Evolutionary conservation across 768 basidiomycete species (phyloP).

Genomic region (Lactarius tabidus): DNA sequence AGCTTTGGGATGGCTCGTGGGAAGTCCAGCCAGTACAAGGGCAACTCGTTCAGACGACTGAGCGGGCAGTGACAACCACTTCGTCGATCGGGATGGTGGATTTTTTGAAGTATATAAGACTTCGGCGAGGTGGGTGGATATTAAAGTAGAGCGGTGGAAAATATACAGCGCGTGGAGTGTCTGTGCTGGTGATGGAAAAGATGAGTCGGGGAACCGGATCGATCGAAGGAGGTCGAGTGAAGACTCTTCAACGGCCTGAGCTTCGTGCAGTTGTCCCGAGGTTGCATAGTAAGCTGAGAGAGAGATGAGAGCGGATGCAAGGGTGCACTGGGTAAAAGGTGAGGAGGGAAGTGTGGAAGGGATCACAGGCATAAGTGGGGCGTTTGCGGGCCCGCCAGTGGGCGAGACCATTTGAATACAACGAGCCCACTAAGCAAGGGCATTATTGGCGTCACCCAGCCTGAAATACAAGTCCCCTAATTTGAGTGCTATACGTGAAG

Average conservation of each 20-base stretch:
- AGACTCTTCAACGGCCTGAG: conserved; percentile 52
- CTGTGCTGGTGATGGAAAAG: conserved; percentile 50
- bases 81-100: conserved; percentile 45
- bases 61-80: conserved; percentile 57
- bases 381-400: conserved; percentile 31
- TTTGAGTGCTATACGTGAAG: conserved; percentile 57
- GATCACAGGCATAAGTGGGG: conserved; percentile 28
- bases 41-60: conserved; percentile 66
- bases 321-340: conserved; percentile 58
- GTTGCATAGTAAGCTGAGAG: conserved; percentile 67
- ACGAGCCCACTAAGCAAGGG: conserved; percentile 65
- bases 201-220: conserved; percentile 44
- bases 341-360: conserved; percentile 46
- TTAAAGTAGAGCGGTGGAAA: conserved; percentile 68
- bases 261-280: conserved; percentile 50
- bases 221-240: conserved; percentile 53
- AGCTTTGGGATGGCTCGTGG: conserved; percentile 35
- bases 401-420: conserved; percentile 43
- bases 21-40: conserved; percentile 45
- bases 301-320: conserved; percentile 61
- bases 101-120: conserved; percentile 52
- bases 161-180: conserved; percentile 61
- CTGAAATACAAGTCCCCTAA: conserved; percentile 62
- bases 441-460: conserved; percentile 49
- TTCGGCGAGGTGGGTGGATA: conserved; percentile 71